Base-by-base conservation (phyloP, 2,329 filamentous ascomycete genomes). In the Fusarium mangiferae region DNA sequence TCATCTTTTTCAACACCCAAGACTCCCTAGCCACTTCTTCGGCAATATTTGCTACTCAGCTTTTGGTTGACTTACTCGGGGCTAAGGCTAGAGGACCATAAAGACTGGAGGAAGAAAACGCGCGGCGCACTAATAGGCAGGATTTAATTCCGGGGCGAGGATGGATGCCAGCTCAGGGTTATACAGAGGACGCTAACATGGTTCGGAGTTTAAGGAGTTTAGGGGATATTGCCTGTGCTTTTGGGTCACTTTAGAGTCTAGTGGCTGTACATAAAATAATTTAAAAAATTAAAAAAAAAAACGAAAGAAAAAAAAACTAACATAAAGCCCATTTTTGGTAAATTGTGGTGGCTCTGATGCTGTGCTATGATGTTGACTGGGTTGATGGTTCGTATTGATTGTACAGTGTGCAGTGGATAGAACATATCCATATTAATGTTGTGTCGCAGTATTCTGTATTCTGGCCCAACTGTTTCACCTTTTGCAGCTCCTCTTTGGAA, bases 61-160 rank as follows among this genome's bases (percentile, higher is more conserved):
- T 64, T 72, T 72, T 72, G 71, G 63, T 72, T 59, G 45, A 74
- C 39, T 74, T 46, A 51, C 56, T 55, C 49, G 51, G 62, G 58
- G 55, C 62, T 59, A 74, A 74, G 67, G 71, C 62, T 68, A 74
- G 67, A 72, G 39, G 59, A 58, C 58, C 58, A 48, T 51, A 28
- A 36, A 54, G 36, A 33, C 56, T 56, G 41, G 70, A 61, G 41
- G 63, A 64, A 46, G 69, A 69, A 74, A 69, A 55, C 36, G 59
- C 61, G 63, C 38, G 55, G 71, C 56, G 72, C 52, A 72, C 54
- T 60, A 65, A 65, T 59, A 61, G 48, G 67, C 70, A 61, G 30
- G 58, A 66, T 36, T 66, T 62, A n/a, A 52, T 56, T 41, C 52
- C 46, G 48, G 68, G 49, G 63, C 39, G 49, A 63, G 67, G 51